phyloP scores from a whole-genome alignment of 805 yeast genomes.

The Starmera caribaea region DNA sequence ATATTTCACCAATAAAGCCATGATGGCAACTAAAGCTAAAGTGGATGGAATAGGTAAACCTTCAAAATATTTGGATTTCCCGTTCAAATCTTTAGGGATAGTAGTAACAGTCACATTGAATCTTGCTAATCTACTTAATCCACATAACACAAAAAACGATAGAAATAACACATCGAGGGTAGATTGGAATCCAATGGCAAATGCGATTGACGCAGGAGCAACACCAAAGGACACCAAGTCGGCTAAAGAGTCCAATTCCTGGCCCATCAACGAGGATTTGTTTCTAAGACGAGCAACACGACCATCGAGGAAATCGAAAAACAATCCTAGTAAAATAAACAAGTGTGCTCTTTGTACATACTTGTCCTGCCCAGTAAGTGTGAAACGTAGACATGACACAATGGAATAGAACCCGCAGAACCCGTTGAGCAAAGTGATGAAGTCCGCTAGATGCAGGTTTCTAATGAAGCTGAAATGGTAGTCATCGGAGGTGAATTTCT shows the following conservation, averaged over 20 bases:
- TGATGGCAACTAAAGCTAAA: conserved; percentile 56
- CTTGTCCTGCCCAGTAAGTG: conserved; percentile 57
- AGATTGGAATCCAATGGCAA: conserved; percentile 81
- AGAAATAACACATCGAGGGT: conserved; percentile 71
- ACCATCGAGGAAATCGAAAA: conserved; percentile 95
- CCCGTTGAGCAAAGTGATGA: conserved; percentile 89
- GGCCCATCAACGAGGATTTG: conserved; percentile 90
- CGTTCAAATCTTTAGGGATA: conserved; percentile 80
- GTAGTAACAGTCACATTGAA: conserved; percentile 91
- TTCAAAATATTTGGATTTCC: conserved; percentile 88
- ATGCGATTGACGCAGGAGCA: conserved; percentile 90
- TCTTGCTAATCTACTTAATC: conserved; percentile 87
- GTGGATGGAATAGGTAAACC: conserved; percentile 95
- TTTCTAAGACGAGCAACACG: conserved; percentile 92
- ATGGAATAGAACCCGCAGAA: conserved; percentile 90
- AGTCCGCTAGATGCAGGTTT: conserved; percentile 90
- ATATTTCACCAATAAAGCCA: conserved; percentile 59
- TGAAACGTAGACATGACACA: conserved; percentile 74
- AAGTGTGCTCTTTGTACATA: conserved; percentile 83
- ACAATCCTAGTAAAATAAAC: conserved; percentile 82
- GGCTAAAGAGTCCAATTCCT: conserved; percentile 93
- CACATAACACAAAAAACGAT: conserved; percentile 84
- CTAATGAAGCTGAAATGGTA: conserved; percentile 83
- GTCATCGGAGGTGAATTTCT: conserved; percentile 70
- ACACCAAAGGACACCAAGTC: conserved; percentile 93